These are phyloP conservation scores for Metarhizium humberi DNA, from an alignment of 2,329 filamentous ascomycete genomes.

Conservation along the genomic window DNA sequence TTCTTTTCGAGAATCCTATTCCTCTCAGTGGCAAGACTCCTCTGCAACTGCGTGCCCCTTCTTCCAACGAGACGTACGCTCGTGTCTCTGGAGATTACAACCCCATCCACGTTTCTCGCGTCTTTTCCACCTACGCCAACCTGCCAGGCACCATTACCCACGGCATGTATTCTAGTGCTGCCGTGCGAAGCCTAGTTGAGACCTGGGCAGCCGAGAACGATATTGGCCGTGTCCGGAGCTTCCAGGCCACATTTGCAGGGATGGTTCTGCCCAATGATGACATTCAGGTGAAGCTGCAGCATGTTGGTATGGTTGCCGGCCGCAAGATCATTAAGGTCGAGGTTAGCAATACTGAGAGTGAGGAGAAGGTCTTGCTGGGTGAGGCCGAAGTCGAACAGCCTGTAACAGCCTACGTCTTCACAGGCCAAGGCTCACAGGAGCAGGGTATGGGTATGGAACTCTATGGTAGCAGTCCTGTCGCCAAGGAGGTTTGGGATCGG, in stretches of 20 bases:
- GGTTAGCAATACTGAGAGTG: conserved; percentile 87
- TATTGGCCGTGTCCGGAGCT: conserved; percentile 91
- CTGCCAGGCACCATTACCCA: conserved; percentile 96
- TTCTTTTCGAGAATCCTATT: conserved; percentile 96
- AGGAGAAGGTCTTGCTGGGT: conserved; percentile 90
- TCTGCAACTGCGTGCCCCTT: conserved; percentile 78
- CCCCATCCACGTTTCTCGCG: conserved; percentile 94
- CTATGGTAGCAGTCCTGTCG: conserved; percentile 86
- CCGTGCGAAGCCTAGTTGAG: conserved; percentile 90
- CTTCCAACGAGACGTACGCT: conserved; percentile 96
- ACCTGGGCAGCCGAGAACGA: conserved; percentile 99
- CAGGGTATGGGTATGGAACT: conserved; percentile 99
- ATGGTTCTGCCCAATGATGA: conserved; percentile 98
- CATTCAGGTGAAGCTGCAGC: conserved; percentile 88
- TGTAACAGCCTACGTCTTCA: conserved; percentile 94
- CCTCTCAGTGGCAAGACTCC: conserved; percentile 88
- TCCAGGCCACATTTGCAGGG: conserved; percentile 92
- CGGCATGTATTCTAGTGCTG: conserved; percentile 98
- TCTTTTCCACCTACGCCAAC: conserved; percentile 93
- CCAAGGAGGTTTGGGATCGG: conserved; percentile 94
- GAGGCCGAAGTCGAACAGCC: conserved; percentile 98
- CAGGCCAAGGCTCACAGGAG: conserved; percentile 95
- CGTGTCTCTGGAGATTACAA: conserved; percentile 98
- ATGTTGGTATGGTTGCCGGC: conserved; percentile 94
- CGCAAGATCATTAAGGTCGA: conserved; percentile 99